Base-by-base conservation (phyloP, 2,329 filamentous ascomycete genomes). In the Beauveria caledonica region DNA sequence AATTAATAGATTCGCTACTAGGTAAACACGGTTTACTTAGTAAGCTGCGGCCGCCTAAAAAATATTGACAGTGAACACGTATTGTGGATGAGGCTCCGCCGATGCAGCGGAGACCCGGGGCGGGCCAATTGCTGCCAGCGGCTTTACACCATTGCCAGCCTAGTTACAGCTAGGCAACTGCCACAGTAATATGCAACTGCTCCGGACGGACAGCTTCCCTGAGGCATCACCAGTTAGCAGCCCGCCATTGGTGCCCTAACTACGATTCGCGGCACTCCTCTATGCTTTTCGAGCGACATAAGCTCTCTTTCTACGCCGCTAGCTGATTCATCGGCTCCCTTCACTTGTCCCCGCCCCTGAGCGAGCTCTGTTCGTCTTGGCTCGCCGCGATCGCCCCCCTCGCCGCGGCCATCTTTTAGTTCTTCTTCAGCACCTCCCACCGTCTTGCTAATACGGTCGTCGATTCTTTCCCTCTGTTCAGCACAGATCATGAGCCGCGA, bases 401-500 rank as follows among this genome's bases (percentile, higher is more conserved):
- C 29, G 48, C 42, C 17, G 21, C 21, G 10, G 23, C 45, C 29
- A 42, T 23, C 29, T 29, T 15, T 45, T 21, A 54, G 27, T 21
- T 44, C 15, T 50, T 5, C n/a, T 33, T 13, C 23, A 17, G 15
- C 15, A n/a, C 23, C 29, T 36, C 19, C n/a, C 11, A 39, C 44
- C 44, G 36, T 19, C 36, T 29, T 17, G 62, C 63, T 64, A 62
- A 64, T 57, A 49, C 48, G 55, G 54, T 36, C 42, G 58, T 62
- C 63, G 62, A 50, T 52, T 54, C 59, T 65, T 59, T 60, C 64
- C 4, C 6, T 7, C 4, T n/a, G n/a, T 3, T 45, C 36, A 58
- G 60, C 57, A 52, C 59, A 68, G 65, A 73, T 60, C 65, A 73
- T 73, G 71, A 71, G 63, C 64, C 66, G 65, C 67, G 67, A 73